Base-by-base conservation (phyloP, 2,329 filamentous ascomycete genomes). In the Colletotrichum zoysiae region DNA sequence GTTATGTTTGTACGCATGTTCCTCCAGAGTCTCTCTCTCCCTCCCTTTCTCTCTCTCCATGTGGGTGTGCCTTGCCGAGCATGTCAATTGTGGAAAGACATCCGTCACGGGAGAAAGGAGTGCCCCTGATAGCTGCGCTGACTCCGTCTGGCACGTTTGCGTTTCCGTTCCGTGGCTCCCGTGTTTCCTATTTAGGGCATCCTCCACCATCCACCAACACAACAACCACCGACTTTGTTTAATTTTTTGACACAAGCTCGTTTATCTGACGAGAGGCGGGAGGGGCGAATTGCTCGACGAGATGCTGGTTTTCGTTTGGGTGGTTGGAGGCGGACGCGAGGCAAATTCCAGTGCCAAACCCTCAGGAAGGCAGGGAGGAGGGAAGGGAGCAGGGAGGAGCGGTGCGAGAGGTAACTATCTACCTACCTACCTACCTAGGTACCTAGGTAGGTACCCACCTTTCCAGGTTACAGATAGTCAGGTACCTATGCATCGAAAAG, bases 141-240 rank as follows among this genome's bases (percentile, higher is more conserved):
- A 35, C 53, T 44, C 62, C 67, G 42, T 56, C 35, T 65, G 30
- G 40, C 40, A 57, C 23, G 40, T 20, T 56, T 42, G 59, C 58
- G 66, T 51, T 65, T 65, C 66, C 51, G 44, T 55, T 58, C 67
- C 44, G 62, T 55, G 38, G 55, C 55, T 55, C 55, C 62, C 62
- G 55, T 56, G 67, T 66, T 65, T 70, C 67, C 67, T 66, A 11
- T 66, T 48, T 40, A 42, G 46, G 33, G 26, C 11, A 7, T 3
- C 1, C 46, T n/a, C 20, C 23, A 38, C 46, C 44, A 51, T 14
- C 46, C 35, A 42, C 23, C n/a, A 46, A 46, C 20, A 63, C 35
- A 1, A 40, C 59, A 2, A 18, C 26, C 42, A 23, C 20, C 30
- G 30, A 14, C 18, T 33, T 60, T 35, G 7, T n/a, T 12, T n/a